These are phyloP conservation scores for Babesia ovata DNA, from an alignment of 169 alveolate genomes.

Conservation along the genomic window DNA sequence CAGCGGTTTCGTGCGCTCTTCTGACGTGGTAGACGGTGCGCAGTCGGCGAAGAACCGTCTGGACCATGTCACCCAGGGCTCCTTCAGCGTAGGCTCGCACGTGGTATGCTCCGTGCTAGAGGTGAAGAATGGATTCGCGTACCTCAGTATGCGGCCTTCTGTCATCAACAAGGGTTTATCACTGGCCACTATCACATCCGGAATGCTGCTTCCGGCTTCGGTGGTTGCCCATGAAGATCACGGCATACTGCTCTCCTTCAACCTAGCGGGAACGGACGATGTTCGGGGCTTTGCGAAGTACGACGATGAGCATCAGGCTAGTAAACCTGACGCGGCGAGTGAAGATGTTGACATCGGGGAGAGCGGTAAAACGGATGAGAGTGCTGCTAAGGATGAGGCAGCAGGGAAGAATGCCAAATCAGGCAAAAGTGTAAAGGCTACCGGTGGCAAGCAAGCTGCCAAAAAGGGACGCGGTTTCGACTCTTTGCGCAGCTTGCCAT, in stretches of 20 bases:
- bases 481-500: constrained; percentile 13
- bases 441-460: too few species aligned
- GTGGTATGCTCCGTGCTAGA: constrained; percentile 65
- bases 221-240: constrained; percentile 60
- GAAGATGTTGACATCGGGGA: neutral
- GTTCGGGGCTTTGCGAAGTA: constrained; percentile 47
- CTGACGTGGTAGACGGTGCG: constrained; percentile 44
- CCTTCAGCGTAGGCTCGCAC: constrained; percentile 53
- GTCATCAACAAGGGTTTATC: constrained; percentile 52
- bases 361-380: too few species aligned
- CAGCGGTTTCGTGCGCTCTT: constrained; percentile 47
- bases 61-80: constrained; percentile 1
- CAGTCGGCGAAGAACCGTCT: constrained; percentile 11
- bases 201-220: constrained; percentile 56
- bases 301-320: constrained; percentile 20
- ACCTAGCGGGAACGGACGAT: neutral
- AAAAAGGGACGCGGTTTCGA: neutral
- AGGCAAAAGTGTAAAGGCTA: neutral
- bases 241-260: constrained; percentile 45
- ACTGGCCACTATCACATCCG: constrained; percentile 22
- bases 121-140: constrained; percentile 35
- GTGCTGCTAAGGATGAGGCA: neutral
- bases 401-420: neutral
- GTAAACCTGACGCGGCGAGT: neutral
- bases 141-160: constrained; percentile 60